A percentile compares a stretch with the other conserved stretches of the same genome.
phyloP scores from a whole-genome alignment of 225 moss, liverwort and hornwort species.

The Antitrichia curtipendula region DNA sequence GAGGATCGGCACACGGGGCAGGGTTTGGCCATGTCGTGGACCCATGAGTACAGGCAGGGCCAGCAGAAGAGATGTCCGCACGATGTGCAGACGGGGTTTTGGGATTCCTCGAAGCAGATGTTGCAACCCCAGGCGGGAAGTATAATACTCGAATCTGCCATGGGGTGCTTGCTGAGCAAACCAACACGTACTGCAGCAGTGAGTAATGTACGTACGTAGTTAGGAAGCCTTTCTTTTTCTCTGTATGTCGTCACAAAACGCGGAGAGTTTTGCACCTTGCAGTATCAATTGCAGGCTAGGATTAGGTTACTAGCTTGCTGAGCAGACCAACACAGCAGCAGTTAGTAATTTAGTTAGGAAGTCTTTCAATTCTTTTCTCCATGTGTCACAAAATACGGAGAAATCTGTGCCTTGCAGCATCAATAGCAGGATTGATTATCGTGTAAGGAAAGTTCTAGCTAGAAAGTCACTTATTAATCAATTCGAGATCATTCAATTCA shows the following conservation, averaged over 20 bases:
- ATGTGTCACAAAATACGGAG: too few species aligned
- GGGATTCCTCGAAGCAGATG: not conserved
- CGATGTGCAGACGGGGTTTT: not conserved
- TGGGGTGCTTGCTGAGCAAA: not conserved
- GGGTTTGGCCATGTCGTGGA: not conserved
- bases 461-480: too few species aligned
- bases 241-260: not conserved
- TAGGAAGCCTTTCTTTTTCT: too few species aligned
- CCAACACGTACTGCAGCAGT: not conserved
- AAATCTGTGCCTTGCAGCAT: not conserved
- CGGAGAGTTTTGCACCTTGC: not conserved
- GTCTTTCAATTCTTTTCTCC: not conserved
- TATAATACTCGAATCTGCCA: not conserved
- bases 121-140: not conserved
- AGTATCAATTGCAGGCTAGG: not conserved
- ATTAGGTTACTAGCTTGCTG: not conserved
- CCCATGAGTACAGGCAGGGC: not conserved
- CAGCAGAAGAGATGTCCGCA: conserved; percentile 1
- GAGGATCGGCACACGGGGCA: not conserved
- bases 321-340: not conserved
- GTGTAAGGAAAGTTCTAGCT: not conserved
- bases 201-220: not conserved
- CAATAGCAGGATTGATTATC: not conserved
- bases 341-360: not conserved
- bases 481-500: not conserved